Evolutionary conservation across 768 basidiomycete species (phyloP).

Genomic region (Leccinum obscurum): DNA sequence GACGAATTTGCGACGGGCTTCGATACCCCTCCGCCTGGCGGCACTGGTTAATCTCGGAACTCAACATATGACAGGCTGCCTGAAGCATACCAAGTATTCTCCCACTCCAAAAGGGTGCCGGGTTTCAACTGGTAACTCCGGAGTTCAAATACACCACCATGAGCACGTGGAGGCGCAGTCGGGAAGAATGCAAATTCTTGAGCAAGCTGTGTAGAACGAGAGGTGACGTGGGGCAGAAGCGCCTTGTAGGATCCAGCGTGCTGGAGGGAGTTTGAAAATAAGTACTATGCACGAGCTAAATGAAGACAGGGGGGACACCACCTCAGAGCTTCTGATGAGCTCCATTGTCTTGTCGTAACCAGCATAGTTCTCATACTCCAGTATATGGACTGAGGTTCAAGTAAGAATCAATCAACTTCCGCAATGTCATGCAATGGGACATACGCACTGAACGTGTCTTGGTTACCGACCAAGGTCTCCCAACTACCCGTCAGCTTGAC

Average conservation of each 20-base stretch:
- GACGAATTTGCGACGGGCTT: conserved; percentile 86
- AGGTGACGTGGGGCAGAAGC: conserved; percentile 74
- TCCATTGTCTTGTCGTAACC: conserved; percentile 79
- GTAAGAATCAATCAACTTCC: not conserved
- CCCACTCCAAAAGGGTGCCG: conserved; percentile 94
- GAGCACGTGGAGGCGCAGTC: conserved; percentile 79
- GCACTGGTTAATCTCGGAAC: conserved; percentile 8
- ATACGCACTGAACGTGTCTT: conserved; percentile 75
- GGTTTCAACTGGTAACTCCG: conserved; percentile 86
- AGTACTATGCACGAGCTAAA: conserved; percentile 1
- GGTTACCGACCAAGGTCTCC: conserved; percentile 88
- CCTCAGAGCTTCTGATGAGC: conserved; percentile 65
- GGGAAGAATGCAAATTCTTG: conserved; percentile 98
- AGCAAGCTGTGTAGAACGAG: conserved; percentile 74
- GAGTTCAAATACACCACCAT: conserved; percentile 93
- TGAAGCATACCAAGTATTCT: conserved; percentile 73
- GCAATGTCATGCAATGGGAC: conserved; percentile 24
- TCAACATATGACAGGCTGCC: not conserved
- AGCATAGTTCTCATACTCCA: conserved; percentile 93
- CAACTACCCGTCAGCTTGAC: conserved; percentile 93
- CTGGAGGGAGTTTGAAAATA: conserved; percentile 32
- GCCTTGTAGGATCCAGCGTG: conserved; percentile 67
- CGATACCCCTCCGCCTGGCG: conserved; percentile 85
- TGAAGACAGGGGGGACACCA: conserved; percentile 36
- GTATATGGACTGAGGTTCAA: conserved; percentile 53